Conservation (phyloP, 176 grass and related monocot species). For the Paspalum vaginatum region DNA sequence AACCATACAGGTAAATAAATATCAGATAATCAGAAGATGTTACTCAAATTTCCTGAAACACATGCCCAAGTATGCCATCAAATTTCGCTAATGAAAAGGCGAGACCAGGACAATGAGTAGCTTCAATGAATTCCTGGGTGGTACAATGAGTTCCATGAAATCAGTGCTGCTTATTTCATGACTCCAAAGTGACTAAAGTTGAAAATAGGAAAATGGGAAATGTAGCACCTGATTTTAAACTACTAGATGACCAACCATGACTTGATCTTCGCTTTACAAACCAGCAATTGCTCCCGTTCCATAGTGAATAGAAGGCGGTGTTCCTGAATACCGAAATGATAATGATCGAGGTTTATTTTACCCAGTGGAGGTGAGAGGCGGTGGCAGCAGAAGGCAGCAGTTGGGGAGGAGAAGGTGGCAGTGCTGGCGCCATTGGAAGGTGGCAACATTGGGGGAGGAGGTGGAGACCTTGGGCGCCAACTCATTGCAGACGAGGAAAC, state of each 20-base stretch:
- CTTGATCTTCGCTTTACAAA: slow-evolving; percentile 80
- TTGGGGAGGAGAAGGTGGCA: too few species aligned
- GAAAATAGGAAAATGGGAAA: slow-evolving; percentile 1
- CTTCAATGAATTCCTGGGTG: slow-evolving; percentile 92
- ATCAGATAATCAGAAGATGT: slow-evolving; percentile 11
- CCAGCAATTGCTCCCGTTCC: slow-evolving; percentile 72
- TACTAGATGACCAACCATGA: slow-evolving; percentile 63
- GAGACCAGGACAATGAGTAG: slow-evolving; percentile 68
- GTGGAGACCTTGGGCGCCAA: too few species aligned
- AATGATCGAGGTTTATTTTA: background rate
- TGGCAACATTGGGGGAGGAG: too few species aligned
- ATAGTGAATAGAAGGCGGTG: slow-evolving; percentile 76
- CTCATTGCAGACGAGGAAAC: too few species aligned
- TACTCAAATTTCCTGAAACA: slow-evolving; percentile 92
- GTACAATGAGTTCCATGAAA: slow-evolving; percentile 41
- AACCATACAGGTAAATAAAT: slow-evolving; percentile 78
- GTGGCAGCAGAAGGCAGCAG: too few species aligned
- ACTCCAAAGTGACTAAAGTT: background rate
- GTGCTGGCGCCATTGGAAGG: too few species aligned
- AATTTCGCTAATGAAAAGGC: slow-evolving; percentile 78
- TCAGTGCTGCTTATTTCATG: background rate
- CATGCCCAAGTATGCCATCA: slow-evolving; percentile 94
- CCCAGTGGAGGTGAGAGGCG: too few species aligned
- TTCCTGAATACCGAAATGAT: slow-evolving; percentile 45
- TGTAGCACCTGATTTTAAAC: slow-evolving; percentile 72